Conservation (phyloP, 495 filamentous ascomycete species). For the Viridothelium virens region DNA sequence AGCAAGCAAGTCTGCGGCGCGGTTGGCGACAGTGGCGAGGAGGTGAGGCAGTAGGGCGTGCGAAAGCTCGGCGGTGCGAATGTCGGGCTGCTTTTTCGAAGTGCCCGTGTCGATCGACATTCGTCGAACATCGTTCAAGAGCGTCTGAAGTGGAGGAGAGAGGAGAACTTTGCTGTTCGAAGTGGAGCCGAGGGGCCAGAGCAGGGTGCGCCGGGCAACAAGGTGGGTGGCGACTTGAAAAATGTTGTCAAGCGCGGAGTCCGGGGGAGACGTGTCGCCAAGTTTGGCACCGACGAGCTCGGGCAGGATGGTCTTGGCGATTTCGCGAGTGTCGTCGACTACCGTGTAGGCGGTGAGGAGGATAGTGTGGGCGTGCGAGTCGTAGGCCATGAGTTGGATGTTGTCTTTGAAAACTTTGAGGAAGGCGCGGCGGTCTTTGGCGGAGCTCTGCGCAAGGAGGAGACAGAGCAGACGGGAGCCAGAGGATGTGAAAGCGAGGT, state of each 20-base stretch:
- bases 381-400: conserved; percentile 70
- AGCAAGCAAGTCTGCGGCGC: conserved; percentile 57
- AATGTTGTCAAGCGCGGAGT: conserved; percentile 54
- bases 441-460: conserved; percentile 69
- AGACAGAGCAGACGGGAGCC: conserved; percentile 76
- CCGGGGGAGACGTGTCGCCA: conserved; percentile 12
- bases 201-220: conserved; percentile 65
- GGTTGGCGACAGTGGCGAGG: conserved; percentile 59
- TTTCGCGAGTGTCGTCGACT: conserved; percentile 85
- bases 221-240: conserved; percentile 55
- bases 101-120: conserved; percentile 50
- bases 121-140: conserved; percentile 47
- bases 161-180: conserved; percentile 40
- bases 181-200: conserved; percentile 72
- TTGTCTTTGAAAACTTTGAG: conserved; percentile 80
- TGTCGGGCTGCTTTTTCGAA: conserved; percentile 71
- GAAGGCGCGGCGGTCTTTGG: conserved; percentile 88
- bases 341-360: conserved; percentile 80
- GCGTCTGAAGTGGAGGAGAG: neutral
- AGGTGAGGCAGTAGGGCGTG: conserved; percentile 58
- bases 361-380: conserved; percentile 69
- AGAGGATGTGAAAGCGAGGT: conserved; percentile 88
- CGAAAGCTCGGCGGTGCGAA: conserved; percentile 67
- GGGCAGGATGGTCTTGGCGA: conserved; percentile 73
- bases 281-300: conserved; percentile 58